These are phyloP conservation scores for bread wheat (Triticum aestivum) DNA, from an alignment of 176 grass and related monocot species.

Conservation along the genomic window DNA sequence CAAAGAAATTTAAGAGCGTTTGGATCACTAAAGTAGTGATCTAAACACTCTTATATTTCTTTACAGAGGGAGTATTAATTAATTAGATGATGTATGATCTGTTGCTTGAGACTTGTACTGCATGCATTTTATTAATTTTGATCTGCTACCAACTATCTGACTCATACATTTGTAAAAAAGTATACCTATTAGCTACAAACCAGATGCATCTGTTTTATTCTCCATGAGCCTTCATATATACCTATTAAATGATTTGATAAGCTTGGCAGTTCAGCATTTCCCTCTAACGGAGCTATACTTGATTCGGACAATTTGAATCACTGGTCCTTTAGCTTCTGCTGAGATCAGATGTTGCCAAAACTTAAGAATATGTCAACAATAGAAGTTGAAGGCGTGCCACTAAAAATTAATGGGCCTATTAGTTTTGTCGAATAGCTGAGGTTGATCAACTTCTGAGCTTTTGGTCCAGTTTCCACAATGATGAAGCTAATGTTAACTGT, in stretches of 20 bases:
- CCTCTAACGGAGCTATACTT: background rate
- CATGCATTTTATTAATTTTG: background rate
- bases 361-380: background rate
- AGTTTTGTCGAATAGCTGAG: background rate
- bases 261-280: background rate
- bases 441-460: background rate
- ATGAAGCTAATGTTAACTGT: background rate
- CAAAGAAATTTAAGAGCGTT: too few relatives aligned
- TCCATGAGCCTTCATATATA: background rate
- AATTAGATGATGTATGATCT: background rate
- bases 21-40: too few relatives aligned
- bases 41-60: too few relatives aligned
- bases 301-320: background rate
- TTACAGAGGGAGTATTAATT: background rate
- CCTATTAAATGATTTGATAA: background rate
- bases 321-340: background rate
- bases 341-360: background rate
- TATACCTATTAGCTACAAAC: background rate
- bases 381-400: background rate
- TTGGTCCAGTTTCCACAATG: background rate
- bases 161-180: background rate
- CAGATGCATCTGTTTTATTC: background rate
- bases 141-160: background rate
- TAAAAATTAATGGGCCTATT: background rate
- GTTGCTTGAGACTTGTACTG: background rate